Base-by-base conservation (phyloP, 495 filamentous ascomycete genomes). In the Antarctomyces pellizariae region DNA sequence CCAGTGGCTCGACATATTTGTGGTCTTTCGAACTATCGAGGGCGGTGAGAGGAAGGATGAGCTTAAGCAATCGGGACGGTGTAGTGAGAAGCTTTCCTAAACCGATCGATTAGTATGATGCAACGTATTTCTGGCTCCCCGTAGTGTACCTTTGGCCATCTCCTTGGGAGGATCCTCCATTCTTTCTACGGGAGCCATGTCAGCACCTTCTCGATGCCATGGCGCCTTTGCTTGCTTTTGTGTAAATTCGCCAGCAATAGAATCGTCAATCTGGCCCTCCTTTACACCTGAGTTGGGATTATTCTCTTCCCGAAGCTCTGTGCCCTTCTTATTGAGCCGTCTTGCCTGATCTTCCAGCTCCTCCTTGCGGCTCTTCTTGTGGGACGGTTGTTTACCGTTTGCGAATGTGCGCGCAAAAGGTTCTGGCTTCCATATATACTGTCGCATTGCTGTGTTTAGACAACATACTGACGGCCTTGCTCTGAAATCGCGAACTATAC, bases 81-180 rank as follows among this genome's bases (percentile, higher is more conserved):
- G 84, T 93, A 0, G 83, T 84, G 22, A 92, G 56, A 15, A 95
- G 62, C 49, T 84, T 90, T 20, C 79, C 80, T 89, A n/a, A n/a
- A n/a, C n/a, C n/a, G n/a, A n/a, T n/a, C n/a, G n/a, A 24, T 6
- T 6, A 7, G 17, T 26, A 7, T 23, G 26, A 13, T 18, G 22
- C 29, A 25, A 7, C 2, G 18, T 21, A 24, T 22, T 12, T 30
- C 15, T 28, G 18, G 22, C 21, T n/a, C n/a, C n/a, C 14, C n/a
- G 18, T 3, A 22, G 23, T 26, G 8, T 46, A 73, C 73, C 75
- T 47, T 71, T 71, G 0, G 57, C 67, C 56, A 73, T 65, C 7
- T 62, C 56, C 10, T 61, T 53, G 26, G 57, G 47, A 28, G 47
- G 44, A 26, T 44, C 33, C 17, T 30, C 23, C 17, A 36, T 38